These are phyloP conservation scores for Erodium texanum DNA, from an alignment of 441 rosid genomes.

Conservation along the genomic window DNA sequence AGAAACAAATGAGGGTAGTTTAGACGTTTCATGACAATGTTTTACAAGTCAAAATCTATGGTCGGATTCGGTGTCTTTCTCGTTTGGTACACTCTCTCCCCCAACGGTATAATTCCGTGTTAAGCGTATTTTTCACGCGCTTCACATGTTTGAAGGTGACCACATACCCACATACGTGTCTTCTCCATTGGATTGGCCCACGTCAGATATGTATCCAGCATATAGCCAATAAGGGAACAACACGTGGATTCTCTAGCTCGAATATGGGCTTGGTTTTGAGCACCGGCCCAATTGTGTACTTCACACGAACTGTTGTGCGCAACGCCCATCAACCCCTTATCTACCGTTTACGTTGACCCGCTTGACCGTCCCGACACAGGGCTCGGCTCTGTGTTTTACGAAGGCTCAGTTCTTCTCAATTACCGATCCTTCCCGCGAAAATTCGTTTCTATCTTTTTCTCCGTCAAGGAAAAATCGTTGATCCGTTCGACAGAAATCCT, in stretches of 20 bases:
- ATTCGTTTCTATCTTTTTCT: slow-evolving; percentile 2
- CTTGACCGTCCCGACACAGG: slow-evolving; percentile 7
- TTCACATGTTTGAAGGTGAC: background rate
- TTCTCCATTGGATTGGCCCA: background rate
- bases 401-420: background rate
- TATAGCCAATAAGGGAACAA: background rate
- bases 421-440: slow-evolving; percentile 7
- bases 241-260: background rate
- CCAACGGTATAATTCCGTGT: slow-evolving; percentile 3
- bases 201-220: background rate
- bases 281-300: background rate
- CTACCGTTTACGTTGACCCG: background rate
- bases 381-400: slow-evolving; percentile 4
- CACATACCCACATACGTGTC: background rate
- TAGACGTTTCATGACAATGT: no score
- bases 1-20: no score
- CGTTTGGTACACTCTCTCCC: background rate
- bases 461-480: background rate
- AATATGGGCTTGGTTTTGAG: background rate
- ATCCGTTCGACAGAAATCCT: background rate
- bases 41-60: no score
- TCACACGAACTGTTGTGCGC: background rate
- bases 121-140: background rate
- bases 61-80: background rate
- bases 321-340: no score